Conservation (phyloP, 2,329 filamentous ascomycete species). For the Canariomyces notabilis region DNA sequence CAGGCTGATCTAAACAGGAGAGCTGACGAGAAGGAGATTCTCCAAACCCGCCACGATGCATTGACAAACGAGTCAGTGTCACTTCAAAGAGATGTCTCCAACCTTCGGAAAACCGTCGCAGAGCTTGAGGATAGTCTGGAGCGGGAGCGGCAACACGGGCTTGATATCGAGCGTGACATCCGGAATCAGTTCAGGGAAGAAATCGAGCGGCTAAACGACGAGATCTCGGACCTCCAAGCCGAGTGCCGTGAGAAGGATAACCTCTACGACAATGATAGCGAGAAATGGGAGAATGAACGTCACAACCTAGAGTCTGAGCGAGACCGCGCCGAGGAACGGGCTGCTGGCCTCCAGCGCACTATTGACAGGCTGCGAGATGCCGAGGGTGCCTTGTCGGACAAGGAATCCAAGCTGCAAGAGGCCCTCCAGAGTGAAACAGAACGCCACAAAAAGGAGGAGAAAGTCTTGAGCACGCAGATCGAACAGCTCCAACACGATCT, state of each 20-base stretch:
- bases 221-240: conserved; percentile 59
- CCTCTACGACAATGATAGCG: conserved; percentile 64
- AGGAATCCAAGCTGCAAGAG: conserved; percentile 63
- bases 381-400: conserved; percentile 62
- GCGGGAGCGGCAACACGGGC: conserved; percentile 52
- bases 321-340: conserved; percentile 62
- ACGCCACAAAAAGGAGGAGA: conserved; percentile 67
- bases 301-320: conserved; percentile 61
- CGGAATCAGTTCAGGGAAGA: conserved; percentile 50
- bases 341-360: conserved; percentile 61
- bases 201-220: conserved; percentile 50
- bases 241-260: conserved; percentile 66
- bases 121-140: conserved; percentile 46
- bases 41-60: conserved; percentile 65
- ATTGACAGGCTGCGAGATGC: conserved; percentile 65
- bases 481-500: conserved; percentile 69
- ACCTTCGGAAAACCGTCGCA: conserved; percentile 41
- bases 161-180: conserved; percentile 58
- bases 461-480: conserved; percentile 65
- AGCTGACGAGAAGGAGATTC: conserved; percentile 61
- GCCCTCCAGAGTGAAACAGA: conserved; percentile 66
- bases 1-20: conserved; percentile 56
- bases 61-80: conserved; percentile 60
- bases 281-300: conserved; percentile 66
- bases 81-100: conserved; percentile 60